phyloP scores from a whole-genome alignment of 345 rosid species.

The Salix brachista region DNA sequence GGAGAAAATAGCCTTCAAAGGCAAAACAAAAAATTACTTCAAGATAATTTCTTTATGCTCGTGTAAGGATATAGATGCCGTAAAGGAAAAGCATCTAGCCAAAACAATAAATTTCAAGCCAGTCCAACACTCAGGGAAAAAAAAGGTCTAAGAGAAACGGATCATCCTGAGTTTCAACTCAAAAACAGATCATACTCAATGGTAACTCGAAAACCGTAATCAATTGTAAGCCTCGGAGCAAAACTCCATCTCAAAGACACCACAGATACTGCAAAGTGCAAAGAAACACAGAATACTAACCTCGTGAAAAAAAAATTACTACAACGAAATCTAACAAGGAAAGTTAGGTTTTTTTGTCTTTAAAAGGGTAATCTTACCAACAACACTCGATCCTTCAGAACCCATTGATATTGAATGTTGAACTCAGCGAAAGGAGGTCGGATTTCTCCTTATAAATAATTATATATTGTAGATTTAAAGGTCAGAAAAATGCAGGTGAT shows the following conservation, averaged over 20 bases:
- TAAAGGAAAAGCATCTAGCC: neutral
- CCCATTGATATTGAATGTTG: conserved; percentile 32
- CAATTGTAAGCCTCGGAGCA: neutral
- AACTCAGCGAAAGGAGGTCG: neutral
- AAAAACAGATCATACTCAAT: neutral
- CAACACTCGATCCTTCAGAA: conserved; percentile 48
- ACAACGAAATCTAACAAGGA: neutral
- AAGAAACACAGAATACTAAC: neutral
- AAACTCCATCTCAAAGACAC: neutral
- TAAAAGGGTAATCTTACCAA: conserved; percentile 29
- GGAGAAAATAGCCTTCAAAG: neutral
- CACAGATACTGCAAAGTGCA: neutral
- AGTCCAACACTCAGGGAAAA: neutral
- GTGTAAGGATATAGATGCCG: neutral
- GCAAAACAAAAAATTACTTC: neutral
- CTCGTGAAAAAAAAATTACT: neutral
- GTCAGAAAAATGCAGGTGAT: neutral
- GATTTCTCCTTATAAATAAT: neutral
- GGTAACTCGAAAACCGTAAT: neutral
- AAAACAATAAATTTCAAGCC: neutral
- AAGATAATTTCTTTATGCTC: neutral
- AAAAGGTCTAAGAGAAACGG: neutral
- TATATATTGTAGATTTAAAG: neutral
- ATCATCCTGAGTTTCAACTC: neutral
- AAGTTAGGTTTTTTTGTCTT: neutral